Evolutionary conservation across 768 basidiomycete genomes (phyloP), one percentile per base, ranked within the genome.

Genomic region (Rhizopogon vulgaris): DNA sequence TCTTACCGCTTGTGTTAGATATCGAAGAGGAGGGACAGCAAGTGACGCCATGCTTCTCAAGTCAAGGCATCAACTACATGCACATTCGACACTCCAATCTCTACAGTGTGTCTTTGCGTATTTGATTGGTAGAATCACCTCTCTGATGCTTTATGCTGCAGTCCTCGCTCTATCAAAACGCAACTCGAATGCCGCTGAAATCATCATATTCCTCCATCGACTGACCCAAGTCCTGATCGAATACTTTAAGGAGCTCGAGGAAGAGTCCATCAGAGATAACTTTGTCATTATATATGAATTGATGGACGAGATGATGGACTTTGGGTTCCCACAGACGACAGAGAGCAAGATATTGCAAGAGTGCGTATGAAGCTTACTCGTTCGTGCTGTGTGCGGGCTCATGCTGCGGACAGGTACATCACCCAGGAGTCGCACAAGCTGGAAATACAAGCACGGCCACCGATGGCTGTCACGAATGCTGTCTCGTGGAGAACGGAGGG

Each of bases 301-400:
- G 49, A 80, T 99, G 75, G 95, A 98, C 63, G 96, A 99, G 76
- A 97, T 98, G 92, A 97, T 98, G 94, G 96, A 99, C 74, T 99
- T 96, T 71, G 96, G 96, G 7, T 97, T 87, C 66, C 95, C 96
- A 0, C 96, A 98, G 69, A 99, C 95, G 38, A 98, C 96, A 14
- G 96, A 99, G 74, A 93, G 90, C 78, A 98, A 99, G 78, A 99
- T 98, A 60, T 71, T 98, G 48, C 95, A 98, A 71, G 95, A 98
- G 86, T 91, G 56, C 39, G 34, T 38, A 10, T 28, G 2, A 37
- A 41, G 40, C 41, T 42, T 12, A 17, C 12, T 39, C 36, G 30
- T 39, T 40, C 18, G 18, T 12, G 14, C 45, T 39, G 22, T 46
- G 39, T 47, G 30, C 32, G 32, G 32, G 42, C 51, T 43, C 37